Base-by-base conservation (phyloP, 73 alveolate species). In the Stentor coeruleus region DNA sequence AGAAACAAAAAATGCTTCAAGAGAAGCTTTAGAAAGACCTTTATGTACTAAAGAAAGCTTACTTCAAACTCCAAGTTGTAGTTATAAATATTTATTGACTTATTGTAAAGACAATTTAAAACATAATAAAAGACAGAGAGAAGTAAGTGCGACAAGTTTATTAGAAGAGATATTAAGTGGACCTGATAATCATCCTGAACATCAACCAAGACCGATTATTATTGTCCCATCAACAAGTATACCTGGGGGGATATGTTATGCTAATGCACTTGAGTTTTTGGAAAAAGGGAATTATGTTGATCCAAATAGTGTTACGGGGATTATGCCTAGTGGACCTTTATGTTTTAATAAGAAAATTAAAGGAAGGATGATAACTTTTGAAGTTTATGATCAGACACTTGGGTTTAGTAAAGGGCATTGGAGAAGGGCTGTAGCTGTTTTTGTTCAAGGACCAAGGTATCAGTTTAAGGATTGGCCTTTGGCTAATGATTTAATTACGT, bases 401-500 rank as follows among this genome's bases (percentile, higher is more conserved):
- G 28, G 81, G 35, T 90, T 90, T 55, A 84, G 26, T 3, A 49
- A 76, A 39, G 14, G 41, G n/a, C 84, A 90, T 26, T 90, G 91
- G 90, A 72, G 82, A 82, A 74, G 95, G 55, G 89, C 86, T 1
- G 93, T 86, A 3, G 95, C 95, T 0, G 89, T 87, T 30, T 86
- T 90, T 77, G 85, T 81, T 0, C 85, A 76, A 30, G 95, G 93
- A 20, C 85, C 82, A 28, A 84, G 86, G 3, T 90, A 88, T 88
- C 91, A 90, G 82, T 87, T 90, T 40, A 90, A 90, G 59, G 95
- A 90, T 3, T 75, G 83, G 72, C 59, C 93, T 28, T 35, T 39
- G 72, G 30, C 59, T 20, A 36, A 31, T 39, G 66, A 80, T 41
- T 28, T 82, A 28, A 89, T 86, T 6, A 87, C 85, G 57, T 42